Evolutionary conservation across 2,329 filamentous ascomycete genomes (phyloP).

Genomic region (Neoascochyta sp.): DNA sequence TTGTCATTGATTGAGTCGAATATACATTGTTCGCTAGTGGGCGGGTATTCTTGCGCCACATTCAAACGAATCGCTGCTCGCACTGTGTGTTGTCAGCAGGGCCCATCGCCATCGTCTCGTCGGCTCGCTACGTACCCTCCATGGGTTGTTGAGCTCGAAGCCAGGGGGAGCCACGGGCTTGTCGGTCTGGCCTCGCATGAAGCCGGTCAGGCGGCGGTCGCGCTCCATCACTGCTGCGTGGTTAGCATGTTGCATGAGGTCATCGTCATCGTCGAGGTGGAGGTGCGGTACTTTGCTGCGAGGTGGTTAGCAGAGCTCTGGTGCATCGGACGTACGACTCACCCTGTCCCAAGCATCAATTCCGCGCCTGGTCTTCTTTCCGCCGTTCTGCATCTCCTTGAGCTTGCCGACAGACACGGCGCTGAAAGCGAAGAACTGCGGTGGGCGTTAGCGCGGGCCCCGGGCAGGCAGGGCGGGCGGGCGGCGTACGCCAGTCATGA

Average conservation of each 20-base stretch:
- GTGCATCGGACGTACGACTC: constrained; percentile 30
- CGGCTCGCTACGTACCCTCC: constrained; percentile 53
- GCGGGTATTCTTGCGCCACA: constrained; percentile 8
- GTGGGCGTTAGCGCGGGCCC: constrained; percentile 15
- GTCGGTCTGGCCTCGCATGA: constrained; percentile 59
- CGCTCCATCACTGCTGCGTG: constrained; percentile 60
- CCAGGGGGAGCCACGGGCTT: constrained; percentile 56
- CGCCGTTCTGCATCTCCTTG: constrained; percentile 59
- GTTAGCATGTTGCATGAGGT: constrained; percentile 32
- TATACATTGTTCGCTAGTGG: constrained; percentile 12
- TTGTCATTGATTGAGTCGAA: constrained; percentile 12
- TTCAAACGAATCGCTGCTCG: constrained; percentile 38
- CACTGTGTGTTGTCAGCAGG: constrained; percentile 32
- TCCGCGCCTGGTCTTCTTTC: constrained; percentile 58
- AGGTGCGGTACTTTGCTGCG: constrained; percentile 52
- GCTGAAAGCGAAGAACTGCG: constrained; percentile 59
- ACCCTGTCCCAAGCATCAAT: constrained; percentile 64
- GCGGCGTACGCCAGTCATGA: constrained; percentile 57
- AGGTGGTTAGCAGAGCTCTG: constrained; percentile 39
- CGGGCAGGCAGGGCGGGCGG: constrained; percentile 7
- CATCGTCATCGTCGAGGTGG: too few species aligned
- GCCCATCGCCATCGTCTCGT: not conserved
- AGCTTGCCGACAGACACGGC: constrained; percentile 57
- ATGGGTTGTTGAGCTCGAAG: constrained; percentile 65
- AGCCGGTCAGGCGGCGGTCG: constrained; percentile 60